Conservation (phyloP, 371 early-diverging fungal species). For the Mucor lusitanicus region DNA sequence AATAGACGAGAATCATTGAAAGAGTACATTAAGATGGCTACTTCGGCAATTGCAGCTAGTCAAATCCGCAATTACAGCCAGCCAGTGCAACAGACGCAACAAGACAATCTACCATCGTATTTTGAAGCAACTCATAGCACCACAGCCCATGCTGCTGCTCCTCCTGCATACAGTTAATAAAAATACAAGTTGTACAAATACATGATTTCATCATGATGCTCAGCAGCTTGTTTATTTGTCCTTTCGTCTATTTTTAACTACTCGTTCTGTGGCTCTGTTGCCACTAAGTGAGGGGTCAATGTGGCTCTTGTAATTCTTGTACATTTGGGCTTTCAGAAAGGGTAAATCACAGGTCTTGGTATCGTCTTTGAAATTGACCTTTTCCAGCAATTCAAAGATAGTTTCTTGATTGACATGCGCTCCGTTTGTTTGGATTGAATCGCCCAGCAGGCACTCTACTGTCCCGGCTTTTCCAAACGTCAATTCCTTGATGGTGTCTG, state of each 20-base stretch:
- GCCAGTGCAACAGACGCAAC: background rate
- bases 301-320: constrained; percentile 23
- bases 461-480: constrained; percentile 14
- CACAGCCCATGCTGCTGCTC: background rate
- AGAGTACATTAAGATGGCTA: constrained; percentile 17
- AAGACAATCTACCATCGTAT: constrained; percentile 14
- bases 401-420: background rate
- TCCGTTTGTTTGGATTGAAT: background rate
- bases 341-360: constrained; percentile 11
- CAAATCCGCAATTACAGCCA: background rate
- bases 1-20: constrained; percentile 11
- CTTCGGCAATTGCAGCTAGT: constrained; percentile 1
- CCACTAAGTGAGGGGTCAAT: constrained; percentile 15
- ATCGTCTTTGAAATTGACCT: constrained; percentile 4
- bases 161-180: constrained; percentile 33
- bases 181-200: background rate
- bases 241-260: constrained; percentile 12
- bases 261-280: constrained; percentile 26
- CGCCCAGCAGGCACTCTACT: constrained; percentile 25
- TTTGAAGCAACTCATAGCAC: constrained; percentile 7
- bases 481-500: constrained; percentile 44
- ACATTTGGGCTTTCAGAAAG: constrained; percentile 46
- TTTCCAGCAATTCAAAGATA: background rate
- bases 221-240: background rate
- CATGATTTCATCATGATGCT: background rate